phyloP scores from a whole-genome alignment of 768 basidiomycete species.

The Thelephora ganbajun region DNA sequence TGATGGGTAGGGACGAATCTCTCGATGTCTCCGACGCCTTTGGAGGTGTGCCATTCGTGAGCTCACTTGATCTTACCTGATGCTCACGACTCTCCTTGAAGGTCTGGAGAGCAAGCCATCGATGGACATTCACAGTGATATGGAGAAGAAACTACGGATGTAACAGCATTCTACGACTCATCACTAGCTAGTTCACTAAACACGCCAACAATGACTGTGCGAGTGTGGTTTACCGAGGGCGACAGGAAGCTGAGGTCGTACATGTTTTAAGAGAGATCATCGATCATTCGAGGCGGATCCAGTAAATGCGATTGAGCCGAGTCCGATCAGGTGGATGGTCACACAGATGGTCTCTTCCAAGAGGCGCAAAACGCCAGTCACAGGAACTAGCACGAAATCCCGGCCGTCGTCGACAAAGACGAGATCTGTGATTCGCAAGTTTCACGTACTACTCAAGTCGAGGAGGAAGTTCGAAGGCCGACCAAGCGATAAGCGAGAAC shows the following conservation, averaged over 20 bases:
- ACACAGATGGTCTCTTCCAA: neutral
- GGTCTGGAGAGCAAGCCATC: constrained; percentile 18
- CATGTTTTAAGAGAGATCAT: neutral
- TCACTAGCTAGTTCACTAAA: no score
- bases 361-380: neutral
- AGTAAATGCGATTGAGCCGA: neutral
- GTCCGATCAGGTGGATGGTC: no score
- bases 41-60: neutral
- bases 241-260: no score
- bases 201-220: no score
- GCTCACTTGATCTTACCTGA: neutral
- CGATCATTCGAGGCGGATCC: no score
- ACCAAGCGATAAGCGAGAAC: constrained; percentile 13
- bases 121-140: constrained; percentile 30
- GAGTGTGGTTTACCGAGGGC: no score
- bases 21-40: constrained; percentile 74
- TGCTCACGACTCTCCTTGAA: constrained; percentile 5
- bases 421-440: constrained; percentile 62
- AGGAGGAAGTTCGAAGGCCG: constrained; percentile 3
- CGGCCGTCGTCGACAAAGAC: constrained; percentile 30
- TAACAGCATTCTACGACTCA: constrained; percentile 3
- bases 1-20: constrained; percentile 84
- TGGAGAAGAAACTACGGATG: constrained; percentile 34
- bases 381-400: neutral
- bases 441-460: constrained; percentile 64